phyloP scores from a whole-genome alignment of 176 grass and related monocot species.

The Pontederia crassipes region DNA sequence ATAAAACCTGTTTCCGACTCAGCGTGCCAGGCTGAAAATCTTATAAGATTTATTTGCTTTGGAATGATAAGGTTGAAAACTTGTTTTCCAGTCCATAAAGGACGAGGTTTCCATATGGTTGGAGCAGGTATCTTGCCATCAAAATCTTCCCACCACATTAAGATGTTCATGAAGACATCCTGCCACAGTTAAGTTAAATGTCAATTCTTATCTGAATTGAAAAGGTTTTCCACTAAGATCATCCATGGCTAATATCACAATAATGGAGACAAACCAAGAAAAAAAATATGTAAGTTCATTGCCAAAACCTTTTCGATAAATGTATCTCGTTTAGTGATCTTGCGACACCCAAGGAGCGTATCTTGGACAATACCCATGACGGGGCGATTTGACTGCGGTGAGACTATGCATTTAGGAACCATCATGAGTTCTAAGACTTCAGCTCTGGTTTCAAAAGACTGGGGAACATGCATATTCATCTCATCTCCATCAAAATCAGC shows the following conservation, averaged over 20 bases:
- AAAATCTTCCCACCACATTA: constrained; percentile 99
- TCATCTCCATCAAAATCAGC: constrained; percentile 99
- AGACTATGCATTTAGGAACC: constrained; percentile 99
- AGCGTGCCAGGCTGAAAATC: constrained; percentile 76
- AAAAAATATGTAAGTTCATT: not conserved
- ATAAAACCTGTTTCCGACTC: constrained; percentile 79
- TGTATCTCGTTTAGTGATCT: constrained; percentile 94
- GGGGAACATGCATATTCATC: constrained; percentile 99
- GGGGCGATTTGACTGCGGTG: constrained; percentile 84
- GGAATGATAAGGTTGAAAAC: constrained; percentile 99
- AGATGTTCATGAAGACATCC: constrained; percentile 99
- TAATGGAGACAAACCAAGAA: no score
- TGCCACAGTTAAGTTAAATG: constrained; percentile 21
- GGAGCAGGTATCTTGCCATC: constrained; percentile 96
- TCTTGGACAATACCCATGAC: constrained; percentile 99
- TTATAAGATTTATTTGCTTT: constrained; percentile 88
- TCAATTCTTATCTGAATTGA: constrained; percentile 14
- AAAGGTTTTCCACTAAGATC: constrained; percentile 1
- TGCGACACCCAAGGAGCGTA: constrained; percentile 75
- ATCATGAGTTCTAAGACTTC: constrained; percentile 98
- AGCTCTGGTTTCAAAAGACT: constrained; percentile 94
- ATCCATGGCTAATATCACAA: not conserved
- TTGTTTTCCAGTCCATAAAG: constrained; percentile 96
- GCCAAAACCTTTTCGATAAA: constrained; percentile 78
- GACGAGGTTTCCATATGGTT: constrained; percentile 82